A percentile compares a stretch with the other conserved stretches of the same genome.
Evolutionary conservation across 345 rosid species (phyloP).

Genomic region (Toxicodendron radicans): DNA sequence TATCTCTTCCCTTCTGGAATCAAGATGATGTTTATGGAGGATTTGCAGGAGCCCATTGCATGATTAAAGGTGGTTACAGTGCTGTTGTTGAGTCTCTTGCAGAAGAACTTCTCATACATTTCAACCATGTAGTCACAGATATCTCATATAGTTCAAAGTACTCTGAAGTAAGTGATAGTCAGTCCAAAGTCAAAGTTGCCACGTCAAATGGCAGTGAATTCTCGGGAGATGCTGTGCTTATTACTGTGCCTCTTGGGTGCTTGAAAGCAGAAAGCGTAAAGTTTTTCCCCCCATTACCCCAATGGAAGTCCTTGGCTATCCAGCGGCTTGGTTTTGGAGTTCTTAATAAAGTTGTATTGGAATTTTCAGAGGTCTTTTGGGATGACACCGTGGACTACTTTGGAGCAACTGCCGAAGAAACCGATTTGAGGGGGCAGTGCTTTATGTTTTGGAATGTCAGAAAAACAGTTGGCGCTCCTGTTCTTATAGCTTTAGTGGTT

Average conservation of each 20-base stretch:
- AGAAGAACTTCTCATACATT: constrained; percentile 61
- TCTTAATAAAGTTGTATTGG: constrained; percentile 91
- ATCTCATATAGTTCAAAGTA: constrained; percentile 58
- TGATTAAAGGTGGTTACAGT: constrained; percentile 98
- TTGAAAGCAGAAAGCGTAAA: constrained; percentile 89
- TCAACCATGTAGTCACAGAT: constrained; percentile 72
- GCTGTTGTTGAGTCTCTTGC: constrained; percentile 87
- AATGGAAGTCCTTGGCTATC: constrained; percentile 88
- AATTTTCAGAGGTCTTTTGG: constrained; percentile 93
- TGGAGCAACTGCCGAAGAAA: constrained; percentile 98
- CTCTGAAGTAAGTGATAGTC: constrained; percentile 35
- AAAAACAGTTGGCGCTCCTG: constrained; percentile 98
- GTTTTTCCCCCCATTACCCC: constrained; percentile 88
- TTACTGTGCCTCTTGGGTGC: constrained; percentile 98
- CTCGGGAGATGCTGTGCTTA: constrained; percentile 85
- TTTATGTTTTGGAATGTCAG: constrained; percentile 99
- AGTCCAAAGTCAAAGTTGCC: constrained; percentile 59
- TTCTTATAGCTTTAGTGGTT: constrained; percentile 93
- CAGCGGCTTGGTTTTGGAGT: constrained; percentile 97
- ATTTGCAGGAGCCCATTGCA: constrained; percentile 99
- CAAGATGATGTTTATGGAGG: constrained; percentile 99
- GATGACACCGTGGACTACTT: constrained; percentile 96
- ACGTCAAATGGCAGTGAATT: constrained; percentile 81
- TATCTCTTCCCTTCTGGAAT: constrained; percentile 98
- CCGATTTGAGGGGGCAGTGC: constrained; percentile 83